Base-by-base conservation (phyloP, 169 alveolate genomes). In the Amoebophrya sp. region DNA sequence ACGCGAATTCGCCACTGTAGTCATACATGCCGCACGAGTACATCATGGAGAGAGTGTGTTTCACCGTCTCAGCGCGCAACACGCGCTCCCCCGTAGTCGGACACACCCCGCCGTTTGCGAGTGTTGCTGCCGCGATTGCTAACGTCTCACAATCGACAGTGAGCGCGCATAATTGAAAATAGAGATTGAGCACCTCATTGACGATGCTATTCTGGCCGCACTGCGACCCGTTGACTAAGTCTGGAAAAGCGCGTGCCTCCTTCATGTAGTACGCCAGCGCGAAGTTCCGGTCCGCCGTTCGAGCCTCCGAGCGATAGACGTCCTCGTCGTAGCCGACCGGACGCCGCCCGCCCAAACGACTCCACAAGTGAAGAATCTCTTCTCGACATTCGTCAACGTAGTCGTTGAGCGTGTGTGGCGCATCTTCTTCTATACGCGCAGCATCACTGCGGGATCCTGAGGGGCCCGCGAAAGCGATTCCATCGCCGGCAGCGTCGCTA, bases 1-100 rank as follows among this genome's bases (percentile, higher is more conserved):
- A 90, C 23, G 92, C 92, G 47, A 90, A 90, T 89, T 90, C 92
- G 89, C 92, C 92, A 2, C 55, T 34, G 92, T 53, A 90, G 89
- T 90, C 92, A 54, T 90, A 90, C 92, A 90, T 90, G 36, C 92
- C 92, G 78, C 92, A 90, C 39, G 54, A n/a, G 89, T n/a, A n/a
- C 92, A 90, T 90, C 92, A 90, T 41, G 41, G 89, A 47, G n/a
- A 90, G 53, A 38, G 33, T 34, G 41, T 65, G 40, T n/a, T 38
- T 47, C 54, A 90, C 92, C 26, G 92, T 90, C 39, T 53, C 92
- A 6, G 65, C 18, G 18, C 41, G 41, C 40, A 90, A 53, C 14
- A 90, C 92, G 18, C 92, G 92, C 40, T 90, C 92, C 0, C 92
- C 89, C 33, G 92, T 90, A 54, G 76, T 90, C 36, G 92, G 92